phyloP scores from a whole-genome alignment of 805 yeast genomes.

The Peterozyma xylosa region DNA sequence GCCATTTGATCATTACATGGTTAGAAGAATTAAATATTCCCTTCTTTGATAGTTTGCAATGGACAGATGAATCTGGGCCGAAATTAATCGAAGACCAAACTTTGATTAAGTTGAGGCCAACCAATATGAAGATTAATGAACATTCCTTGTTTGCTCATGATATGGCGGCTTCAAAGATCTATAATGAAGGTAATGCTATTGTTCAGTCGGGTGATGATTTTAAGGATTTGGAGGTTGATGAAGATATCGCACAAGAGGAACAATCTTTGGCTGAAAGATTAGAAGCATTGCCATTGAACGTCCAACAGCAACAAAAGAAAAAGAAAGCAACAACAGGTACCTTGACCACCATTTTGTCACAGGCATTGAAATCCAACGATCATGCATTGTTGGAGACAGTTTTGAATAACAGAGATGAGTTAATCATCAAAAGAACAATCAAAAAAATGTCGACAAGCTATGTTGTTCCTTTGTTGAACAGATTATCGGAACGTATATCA shows the following conservation, averaged over 20 bases:
- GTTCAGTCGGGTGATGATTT: slow-evolving; percentile 60
- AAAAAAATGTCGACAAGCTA: slow-evolving; percentile 38
- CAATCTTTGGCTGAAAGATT: slow-evolving; percentile 49
- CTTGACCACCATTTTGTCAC: slow-evolving; percentile 75
- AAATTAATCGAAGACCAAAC: slow-evolving; percentile 18
- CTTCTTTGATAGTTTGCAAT: slow-evolving; percentile 44
- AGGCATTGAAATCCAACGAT: slow-evolving; percentile 84
- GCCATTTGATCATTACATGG: slow-evolving; percentile 45
- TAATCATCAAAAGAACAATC: slow-evolving; percentile 41
- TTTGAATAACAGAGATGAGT: slow-evolving; percentile 45
- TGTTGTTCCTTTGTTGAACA: slow-evolving; percentile 42
- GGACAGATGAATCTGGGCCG: slow-evolving; percentile 28
- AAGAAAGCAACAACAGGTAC: slow-evolving; percentile 65
- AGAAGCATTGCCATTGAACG: slow-evolving; percentile 21
- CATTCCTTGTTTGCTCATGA: slow-evolving; percentile 42
- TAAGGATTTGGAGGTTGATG: slow-evolving; percentile 43
- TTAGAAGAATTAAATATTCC: slow-evolving; percentile 53
- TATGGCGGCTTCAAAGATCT: slow-evolving; percentile 43
- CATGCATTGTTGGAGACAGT: slow-evolving; percentile 82
- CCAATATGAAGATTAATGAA: slow-evolving; percentile 27
- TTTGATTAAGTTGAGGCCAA: slow-evolving; percentile 30
- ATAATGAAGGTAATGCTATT: slow-evolving; percentile 54
- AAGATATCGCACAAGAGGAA: slow-evolving; percentile 28
- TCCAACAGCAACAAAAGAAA: slow-evolving; percentile 16
- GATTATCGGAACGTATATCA: slow-evolving; percentile 43